phyloP scores from a whole-genome alignment of 768 basidiomycete species.

The Sporobolomyces pararoseus region DNA sequence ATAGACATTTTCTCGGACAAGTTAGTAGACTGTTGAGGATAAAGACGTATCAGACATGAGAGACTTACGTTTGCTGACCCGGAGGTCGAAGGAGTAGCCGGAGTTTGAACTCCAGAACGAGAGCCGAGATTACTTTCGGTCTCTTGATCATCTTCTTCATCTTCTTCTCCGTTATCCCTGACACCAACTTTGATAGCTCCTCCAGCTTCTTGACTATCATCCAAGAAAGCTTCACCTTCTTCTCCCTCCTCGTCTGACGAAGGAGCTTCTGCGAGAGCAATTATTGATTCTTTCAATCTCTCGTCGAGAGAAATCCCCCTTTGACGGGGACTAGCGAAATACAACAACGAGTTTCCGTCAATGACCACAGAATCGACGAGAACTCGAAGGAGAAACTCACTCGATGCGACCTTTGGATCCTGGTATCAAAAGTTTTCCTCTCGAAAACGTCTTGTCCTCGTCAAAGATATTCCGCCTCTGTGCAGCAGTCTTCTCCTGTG shows the following conservation, averaged over 20 bases:
- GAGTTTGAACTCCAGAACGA: constrained; percentile 39
- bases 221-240: constrained; percentile 55
- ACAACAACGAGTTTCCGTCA: not conserved
- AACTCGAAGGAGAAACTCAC: too few species aligned
- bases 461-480: constrained; percentile 71
- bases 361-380: too few species aligned
- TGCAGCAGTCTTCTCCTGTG: constrained; percentile 42
- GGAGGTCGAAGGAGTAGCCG: constrained; percentile 41
- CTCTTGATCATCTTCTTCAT: constrained; percentile 52
- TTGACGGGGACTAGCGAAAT: not conserved
- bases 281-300: constrained; percentile 76
- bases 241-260: constrained; percentile 44
- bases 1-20: constrained; percentile 4
- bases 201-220: not conserved
- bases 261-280: constrained; percentile 68
- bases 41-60: not conserved
- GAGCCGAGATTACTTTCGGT: not conserved
- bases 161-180: constrained; percentile 50
- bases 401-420: too few species aligned
- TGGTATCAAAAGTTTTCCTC: constrained; percentile 8
- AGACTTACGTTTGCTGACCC: constrained; percentile 39
- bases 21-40: constrained; percentile 41
- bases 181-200: not conserved
- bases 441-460: constrained; percentile 61
- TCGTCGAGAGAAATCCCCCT: constrained; percentile 48